Percentiles rank a stretch among this genome's conserved stretches.
Conservation (phyloP, 441 rosid genomes). For the Metrosideros polymorpha region DNA sequence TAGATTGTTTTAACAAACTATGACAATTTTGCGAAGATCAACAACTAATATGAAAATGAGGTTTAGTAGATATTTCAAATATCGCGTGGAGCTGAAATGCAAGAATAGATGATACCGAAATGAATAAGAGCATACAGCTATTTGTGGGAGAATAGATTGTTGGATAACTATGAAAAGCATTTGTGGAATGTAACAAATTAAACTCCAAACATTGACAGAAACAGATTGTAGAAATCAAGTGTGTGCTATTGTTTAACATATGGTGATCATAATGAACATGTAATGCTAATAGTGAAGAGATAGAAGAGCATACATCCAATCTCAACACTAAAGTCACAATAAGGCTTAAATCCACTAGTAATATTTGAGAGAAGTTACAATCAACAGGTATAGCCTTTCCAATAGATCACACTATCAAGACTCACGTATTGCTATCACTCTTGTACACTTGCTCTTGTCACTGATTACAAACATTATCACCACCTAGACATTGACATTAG, state of each 20-base stretch:
- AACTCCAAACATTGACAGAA: too few relatives aligned
- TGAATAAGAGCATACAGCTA: neutral
- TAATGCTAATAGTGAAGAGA: neutral
- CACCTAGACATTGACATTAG: too few relatives aligned
- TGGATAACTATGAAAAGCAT: too few relatives aligned
- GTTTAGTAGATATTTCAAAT: neutral
- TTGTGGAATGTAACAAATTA: too few relatives aligned
- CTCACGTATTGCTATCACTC: too few relatives aligned
- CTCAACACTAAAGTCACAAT: fast-evolving
- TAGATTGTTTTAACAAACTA: too few relatives aligned
- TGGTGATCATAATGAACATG: neutral
- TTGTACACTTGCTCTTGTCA: too few relatives aligned
- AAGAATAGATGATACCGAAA: fast-evolving
- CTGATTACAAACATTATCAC: too few relatives aligned
- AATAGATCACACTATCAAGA: too few relatives aligned
- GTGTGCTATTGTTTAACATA: fast-evolving
- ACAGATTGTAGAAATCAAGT: too few relatives aligned
- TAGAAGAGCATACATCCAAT: fast-evolving
- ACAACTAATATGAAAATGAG: neutral
- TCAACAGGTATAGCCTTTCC: too few relatives aligned
- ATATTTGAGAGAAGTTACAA: too few relatives aligned
- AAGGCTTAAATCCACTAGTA: neutral
- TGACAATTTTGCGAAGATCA: fast-evolving
- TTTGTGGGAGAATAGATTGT: neutral
- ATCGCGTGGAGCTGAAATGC: neutral